Evolutionary conservation across 495 filamentous ascomycete species (phyloP).

Genomic region (Daldinia grandis): DNA sequence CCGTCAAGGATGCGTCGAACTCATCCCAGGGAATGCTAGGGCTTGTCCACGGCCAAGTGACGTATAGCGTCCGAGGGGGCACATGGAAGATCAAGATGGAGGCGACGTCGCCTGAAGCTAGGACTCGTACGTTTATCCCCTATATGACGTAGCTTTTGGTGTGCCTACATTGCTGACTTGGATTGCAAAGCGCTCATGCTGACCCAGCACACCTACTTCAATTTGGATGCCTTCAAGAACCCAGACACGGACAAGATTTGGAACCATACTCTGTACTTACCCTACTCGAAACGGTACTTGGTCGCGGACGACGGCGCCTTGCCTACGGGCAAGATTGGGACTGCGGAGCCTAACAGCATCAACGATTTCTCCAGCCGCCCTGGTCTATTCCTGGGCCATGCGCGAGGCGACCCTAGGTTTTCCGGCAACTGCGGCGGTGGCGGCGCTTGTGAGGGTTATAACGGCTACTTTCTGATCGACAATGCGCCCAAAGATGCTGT

Average conservation of each 20-base stretch:
- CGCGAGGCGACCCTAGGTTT: conserved; percentile 64
- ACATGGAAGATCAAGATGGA: conserved; percentile 65
- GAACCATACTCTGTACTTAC: conserved; percentile 75
- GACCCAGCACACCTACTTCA: conserved; percentile 85
- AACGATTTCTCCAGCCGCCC: conserved; percentile 75
- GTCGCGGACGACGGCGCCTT: conserved; percentile 73
- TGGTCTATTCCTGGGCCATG: conserved; percentile 69
- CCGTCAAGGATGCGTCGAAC: conserved; percentile 69
- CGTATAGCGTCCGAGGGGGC: conserved; percentile 66
- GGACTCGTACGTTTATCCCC: conserved; percentile 54
- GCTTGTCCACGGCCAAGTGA: conserved; percentile 73
- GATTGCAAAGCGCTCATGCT: conserved; percentile 65
- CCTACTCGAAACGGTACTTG: conserved; percentile 74
- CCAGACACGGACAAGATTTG: conserved; percentile 67
- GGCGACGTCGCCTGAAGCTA: conserved; percentile 57
- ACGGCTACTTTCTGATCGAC: conserved; percentile 78
- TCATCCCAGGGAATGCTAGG: conserved; percentile 78
- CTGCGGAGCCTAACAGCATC: conserved; percentile 63
- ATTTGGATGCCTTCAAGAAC: conserved; percentile 78
- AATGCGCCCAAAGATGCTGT: conserved; percentile 66
- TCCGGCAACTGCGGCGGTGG: conserved; percentile 70
- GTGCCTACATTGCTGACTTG: conserved; percentile 43
- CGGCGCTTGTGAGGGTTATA: conserved; percentile 77
- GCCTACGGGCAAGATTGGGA: conserved; percentile 74
- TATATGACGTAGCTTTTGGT: conserved; percentile 20